phyloP scores from a whole-genome alignment of 345 rosid species.

The Eucalyptus regnans region DNA sequence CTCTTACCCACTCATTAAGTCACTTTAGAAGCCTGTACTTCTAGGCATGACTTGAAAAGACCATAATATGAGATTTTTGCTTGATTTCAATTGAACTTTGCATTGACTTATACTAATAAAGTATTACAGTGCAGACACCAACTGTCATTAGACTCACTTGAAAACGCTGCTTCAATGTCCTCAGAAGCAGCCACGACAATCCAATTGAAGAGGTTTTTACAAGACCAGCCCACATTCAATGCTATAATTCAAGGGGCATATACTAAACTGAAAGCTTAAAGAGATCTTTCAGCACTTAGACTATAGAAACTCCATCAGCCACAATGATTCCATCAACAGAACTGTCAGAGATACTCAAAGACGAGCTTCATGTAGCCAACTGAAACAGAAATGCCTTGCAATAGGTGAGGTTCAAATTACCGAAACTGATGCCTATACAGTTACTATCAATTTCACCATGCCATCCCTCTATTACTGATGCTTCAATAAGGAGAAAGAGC shows the following conservation, averaged over 20 bases:
- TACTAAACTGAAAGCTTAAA: not conserved
- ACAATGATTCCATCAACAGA: not conserved
- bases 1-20: not conserved
- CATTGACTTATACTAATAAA: too few species aligned
- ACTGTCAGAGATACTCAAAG: not conserved
- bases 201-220: not conserved
- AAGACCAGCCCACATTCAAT: not conserved
- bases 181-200: not conserved
- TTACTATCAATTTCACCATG: not conserved
- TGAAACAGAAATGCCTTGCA: not conserved
- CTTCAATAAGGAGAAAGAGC: not conserved
- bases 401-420: not conserved
- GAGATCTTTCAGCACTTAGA: not conserved
- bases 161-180: not conserved
- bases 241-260: not conserved
- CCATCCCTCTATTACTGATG: not conserved
- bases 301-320: not conserved
- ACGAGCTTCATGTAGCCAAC: not conserved
- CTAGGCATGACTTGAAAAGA: not conserved
- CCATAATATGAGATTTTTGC: not conserved
- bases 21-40: not conserved
- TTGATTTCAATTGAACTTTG: too few species aligned
- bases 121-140: not conserved
- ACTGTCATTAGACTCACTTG: not conserved
- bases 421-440: not conserved